Conservation (phyloP, 768 basidiomycete species). For the Sporobolomyces roseus region DNA sequence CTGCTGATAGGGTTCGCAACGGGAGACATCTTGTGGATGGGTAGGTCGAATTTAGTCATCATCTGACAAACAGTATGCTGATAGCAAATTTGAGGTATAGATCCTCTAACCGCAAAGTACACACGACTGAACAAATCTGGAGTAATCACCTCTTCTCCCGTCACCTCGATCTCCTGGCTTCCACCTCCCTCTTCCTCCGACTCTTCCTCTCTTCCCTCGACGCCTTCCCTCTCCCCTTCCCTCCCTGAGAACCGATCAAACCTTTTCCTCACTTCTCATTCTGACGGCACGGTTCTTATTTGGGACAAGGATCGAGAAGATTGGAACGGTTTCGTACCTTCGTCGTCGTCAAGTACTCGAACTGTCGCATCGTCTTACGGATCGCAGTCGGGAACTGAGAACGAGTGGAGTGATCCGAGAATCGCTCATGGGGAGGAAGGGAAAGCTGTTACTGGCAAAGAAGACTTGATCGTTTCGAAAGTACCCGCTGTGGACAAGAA, state of each 20-base stretch:
- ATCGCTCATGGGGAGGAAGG: constrained; percentile 53
- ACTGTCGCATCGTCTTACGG: not conserved
- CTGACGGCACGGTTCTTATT: constrained; percentile 80
- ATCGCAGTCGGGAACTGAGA: constrained; percentile 18
- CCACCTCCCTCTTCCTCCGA: constrained; percentile 52
- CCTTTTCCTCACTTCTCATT: constrained; percentile 79
- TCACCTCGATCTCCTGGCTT: constrained; percentile 88
- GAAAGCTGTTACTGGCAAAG: constrained; percentile 49
- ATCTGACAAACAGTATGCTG: constrained; percentile 44
- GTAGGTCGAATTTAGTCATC: constrained; percentile 50
- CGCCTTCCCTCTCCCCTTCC: not conserved
- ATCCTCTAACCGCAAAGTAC: constrained; percentile 41
- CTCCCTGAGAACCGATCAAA: constrained; percentile 51
- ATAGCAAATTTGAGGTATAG: not conserved
- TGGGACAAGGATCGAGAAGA: constrained; percentile 91
- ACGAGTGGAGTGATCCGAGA: constrained; percentile 25
- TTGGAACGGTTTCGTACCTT: constrained; percentile 40
- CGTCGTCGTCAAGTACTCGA: constrained; percentile 41
- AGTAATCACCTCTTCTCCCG: constrained; percentile 70
- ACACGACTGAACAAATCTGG: constrained; percentile 55
- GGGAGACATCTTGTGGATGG: constrained; percentile 95
- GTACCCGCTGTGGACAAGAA: constrained; percentile 57
- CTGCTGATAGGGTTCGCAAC: constrained; percentile 86
- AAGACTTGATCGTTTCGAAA: constrained; percentile 44
- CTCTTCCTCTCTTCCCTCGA: constrained; percentile 1